A percentile compares a stretch with the other conserved stretches of the same genome.
Conservation (phyloP, 148 eudicot species). For the Suaeda aralocaspica region DNA sequence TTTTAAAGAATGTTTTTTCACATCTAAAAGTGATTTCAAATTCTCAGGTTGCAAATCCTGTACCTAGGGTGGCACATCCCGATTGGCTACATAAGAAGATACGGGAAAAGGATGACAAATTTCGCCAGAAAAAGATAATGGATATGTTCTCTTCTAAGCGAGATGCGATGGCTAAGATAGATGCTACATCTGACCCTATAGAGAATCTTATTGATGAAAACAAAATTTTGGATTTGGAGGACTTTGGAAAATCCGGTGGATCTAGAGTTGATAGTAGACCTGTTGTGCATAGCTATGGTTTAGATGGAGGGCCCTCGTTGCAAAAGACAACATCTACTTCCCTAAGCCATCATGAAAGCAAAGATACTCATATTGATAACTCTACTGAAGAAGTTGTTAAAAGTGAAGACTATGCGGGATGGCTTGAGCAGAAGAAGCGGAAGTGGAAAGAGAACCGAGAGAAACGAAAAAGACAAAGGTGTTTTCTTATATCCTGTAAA, state of each 20-base stretch:
- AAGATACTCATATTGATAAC: constrained; percentile 29
- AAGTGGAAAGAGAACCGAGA: constrained; percentile 87
- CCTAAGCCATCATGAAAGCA: constrained; percentile 26
- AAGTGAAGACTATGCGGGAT: constrained; percentile 77
- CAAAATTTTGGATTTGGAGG: constrained; percentile 68
- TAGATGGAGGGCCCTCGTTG: constrained; percentile 30
- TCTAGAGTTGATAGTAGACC: constrained; percentile 45
- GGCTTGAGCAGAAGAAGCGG: constrained; percentile 87
- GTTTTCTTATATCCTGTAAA: background rate
- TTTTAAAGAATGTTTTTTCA: background rate
- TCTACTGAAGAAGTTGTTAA: constrained; percentile 46
- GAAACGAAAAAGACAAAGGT: constrained; percentile 81
- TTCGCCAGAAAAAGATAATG: constrained; percentile 80
- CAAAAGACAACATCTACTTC: constrained; percentile 29
- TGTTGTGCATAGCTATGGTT: constrained; percentile 58
- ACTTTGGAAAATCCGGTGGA: constrained; percentile 52
- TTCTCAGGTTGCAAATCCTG: constrained; percentile 90
- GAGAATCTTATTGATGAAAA: constrained; percentile 30
- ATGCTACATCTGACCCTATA: constrained; percentile 26
- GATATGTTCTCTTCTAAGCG: constrained; percentile 60
- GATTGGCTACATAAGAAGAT: constrained; percentile 97
- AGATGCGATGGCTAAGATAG: constrained; percentile 28
- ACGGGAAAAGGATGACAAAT: constrained; percentile 92
- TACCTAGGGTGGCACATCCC: constrained; percentile 97
- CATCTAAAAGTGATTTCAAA: constrained; percentile 19